Base-by-base conservation (phyloP, 176 grass and related monocot species). In the Melocanna baccifera region DNA sequence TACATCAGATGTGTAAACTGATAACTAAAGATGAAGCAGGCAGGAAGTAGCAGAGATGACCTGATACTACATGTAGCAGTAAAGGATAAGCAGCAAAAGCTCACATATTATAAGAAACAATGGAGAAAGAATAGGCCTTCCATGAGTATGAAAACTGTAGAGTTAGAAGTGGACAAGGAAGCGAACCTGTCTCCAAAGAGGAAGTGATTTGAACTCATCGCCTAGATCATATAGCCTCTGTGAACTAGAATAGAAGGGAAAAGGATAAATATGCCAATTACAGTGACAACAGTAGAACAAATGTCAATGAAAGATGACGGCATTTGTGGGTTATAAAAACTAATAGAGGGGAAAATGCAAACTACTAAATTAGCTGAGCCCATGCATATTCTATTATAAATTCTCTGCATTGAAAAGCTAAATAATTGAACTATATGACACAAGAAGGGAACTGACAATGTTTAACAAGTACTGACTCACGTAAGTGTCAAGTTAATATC, bases 111-210 rank as follows among this genome's bases (percentile, higher is more conserved):
- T 29, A 69, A 51, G 61, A 50, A 78, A 75, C 4, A 71, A 68
- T 71, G 32, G 25, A 88, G 10, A 88, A 73, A 52, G 23, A 53
- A 52, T n/a, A 71, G 26, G 32, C 32, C 12, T 36, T 28, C 42
- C 32, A 80, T 84, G 42, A 68, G 43, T 64, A 91, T 75, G 50
- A 14, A 52, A 48, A 75, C 47, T 78, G 7, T 48, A 8, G 22
- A 87, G 74, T 45, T 9, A 81, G 29, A 87, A 83, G 69, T 81
- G 47, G 80, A 77, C 46, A 86, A 46, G 16, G 55, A 79, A 91
- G 68, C 58, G 65, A 69, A 98, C 96, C 93, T 99, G 93, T 94
- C 84, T 94, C 96, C 93, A 96, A 76, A 99, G 96, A 70, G 93
- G 93, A 86, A 87, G 87, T 47, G 85, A 77, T 83, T 88, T 94